Evolutionary conservation across 306 rosid species (phyloP).

Genomic region (Malus orientalis): DNA sequence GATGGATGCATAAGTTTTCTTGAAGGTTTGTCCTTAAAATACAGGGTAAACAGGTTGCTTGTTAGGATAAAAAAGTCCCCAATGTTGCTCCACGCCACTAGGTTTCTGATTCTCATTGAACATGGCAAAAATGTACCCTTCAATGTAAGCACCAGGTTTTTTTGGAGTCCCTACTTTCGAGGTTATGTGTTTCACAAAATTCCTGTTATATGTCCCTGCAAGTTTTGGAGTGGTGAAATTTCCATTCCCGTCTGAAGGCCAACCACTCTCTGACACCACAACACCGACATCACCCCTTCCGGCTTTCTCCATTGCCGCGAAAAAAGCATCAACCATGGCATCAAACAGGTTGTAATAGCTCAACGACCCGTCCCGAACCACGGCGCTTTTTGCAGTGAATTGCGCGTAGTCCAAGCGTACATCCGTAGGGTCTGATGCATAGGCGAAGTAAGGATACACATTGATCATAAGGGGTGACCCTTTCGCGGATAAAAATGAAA

Average conservation of each 20-base stretch:
- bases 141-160: slow-evolving; percentile 12
- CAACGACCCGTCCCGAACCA: neutral
- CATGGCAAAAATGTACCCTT: slow-evolving; percentile 29
- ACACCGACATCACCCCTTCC: neutral
- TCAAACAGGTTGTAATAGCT: slow-evolving; percentile 25
- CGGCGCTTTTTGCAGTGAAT: neutral
- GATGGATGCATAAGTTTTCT: neutral
- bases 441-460: slow-evolving; percentile 34
- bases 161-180: slow-evolving; percentile 26
- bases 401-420: slow-evolving; percentile 8
- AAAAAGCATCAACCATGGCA: slow-evolving; percentile 28
- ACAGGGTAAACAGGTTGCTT: slow-evolving; percentile 28
- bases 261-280: slow-evolving; percentile 31
- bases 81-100: slow-evolving; percentile 17
- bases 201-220: slow-evolving; percentile 22
- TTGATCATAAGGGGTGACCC: slow-evolving; percentile 28
- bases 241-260: slow-evolving; percentile 34
- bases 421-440: slow-evolving; percentile 13
- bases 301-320: slow-evolving; percentile 16
- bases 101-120: slow-evolving; percentile 32
- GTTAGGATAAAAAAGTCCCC: slow-evolving; percentile 22
- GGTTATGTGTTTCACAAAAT: slow-evolving; percentile 2
- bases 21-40: neutral
- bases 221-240: neutral
- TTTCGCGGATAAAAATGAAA: neutral